phyloP scores from a whole-genome alignment of 331 rosid genomes.

The Malus hybrid region DNA sequence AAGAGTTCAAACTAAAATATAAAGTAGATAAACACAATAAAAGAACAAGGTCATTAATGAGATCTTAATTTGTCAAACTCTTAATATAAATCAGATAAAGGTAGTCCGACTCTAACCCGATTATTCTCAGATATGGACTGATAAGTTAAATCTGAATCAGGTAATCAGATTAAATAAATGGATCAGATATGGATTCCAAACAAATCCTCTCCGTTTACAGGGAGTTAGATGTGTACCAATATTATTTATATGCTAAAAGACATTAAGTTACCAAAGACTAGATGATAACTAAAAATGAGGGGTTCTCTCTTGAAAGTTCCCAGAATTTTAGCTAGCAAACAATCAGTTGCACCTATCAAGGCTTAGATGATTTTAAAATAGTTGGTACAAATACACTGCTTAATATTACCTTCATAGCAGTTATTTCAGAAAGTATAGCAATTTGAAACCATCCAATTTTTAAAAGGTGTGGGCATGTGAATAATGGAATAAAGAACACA shows the following conservation, averaged over 20 bases:
- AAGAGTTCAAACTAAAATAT: too few relatives aligned
- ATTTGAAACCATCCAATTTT: neutral
- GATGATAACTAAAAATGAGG: neutral
- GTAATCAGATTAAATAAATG: too few relatives aligned
- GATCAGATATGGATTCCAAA: too few relatives aligned
- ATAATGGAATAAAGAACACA: neutral
- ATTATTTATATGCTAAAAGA: neutral
- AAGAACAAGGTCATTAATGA: too few relatives aligned
- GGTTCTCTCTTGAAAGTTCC: neutral
- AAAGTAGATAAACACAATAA: too few relatives aligned
- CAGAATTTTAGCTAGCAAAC: neutral
- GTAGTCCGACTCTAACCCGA: too few relatives aligned
- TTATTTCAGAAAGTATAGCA: neutral
- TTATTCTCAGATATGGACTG: too few relatives aligned
- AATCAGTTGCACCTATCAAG: neutral
- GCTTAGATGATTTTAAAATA: too few relatives aligned
- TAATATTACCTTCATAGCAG: neutral
- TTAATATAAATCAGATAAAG: too few relatives aligned
- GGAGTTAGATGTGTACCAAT: neutral
- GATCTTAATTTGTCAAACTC: too few relatives aligned
- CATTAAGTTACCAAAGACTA: neutral
- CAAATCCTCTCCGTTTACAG: too few relatives aligned
- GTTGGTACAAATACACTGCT: neutral
- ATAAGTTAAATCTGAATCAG: too few relatives aligned
- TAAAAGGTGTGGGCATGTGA: neutral